phyloP scores from a whole-genome alignment of 306 rosid genomes.

The Lathyrus aphaca region DNA sequence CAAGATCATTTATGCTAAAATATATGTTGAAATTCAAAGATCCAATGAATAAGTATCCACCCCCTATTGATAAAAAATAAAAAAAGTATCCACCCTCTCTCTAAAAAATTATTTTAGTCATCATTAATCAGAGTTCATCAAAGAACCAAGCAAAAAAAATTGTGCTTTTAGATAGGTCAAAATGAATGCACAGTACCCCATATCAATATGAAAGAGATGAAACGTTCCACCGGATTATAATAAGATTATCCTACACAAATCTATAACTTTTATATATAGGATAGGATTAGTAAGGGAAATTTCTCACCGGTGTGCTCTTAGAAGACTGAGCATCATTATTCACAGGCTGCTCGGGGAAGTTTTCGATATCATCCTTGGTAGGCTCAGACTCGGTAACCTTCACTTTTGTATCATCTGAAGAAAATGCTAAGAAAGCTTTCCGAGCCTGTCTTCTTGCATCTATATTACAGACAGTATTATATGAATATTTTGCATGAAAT shows the following conservation, averaged over 20 bases:
- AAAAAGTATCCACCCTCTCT: not conserved
- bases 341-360: constrained; percentile 50
- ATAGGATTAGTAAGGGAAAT: constrained; percentile 16
- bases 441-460: constrained; percentile 93
- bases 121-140: constrained; percentile 13
- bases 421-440: constrained; percentile 87
- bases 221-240: constrained; percentile 8
- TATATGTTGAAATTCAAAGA: constrained; percentile 7
- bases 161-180: constrained; percentile 10
- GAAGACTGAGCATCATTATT: constrained; percentile 57
- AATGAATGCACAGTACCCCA: constrained; percentile 18
- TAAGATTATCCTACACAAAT: constrained; percentile 31
- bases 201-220: constrained; percentile 25
- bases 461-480: constrained; percentile 44
- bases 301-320: constrained; percentile 79
- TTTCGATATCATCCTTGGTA: constrained; percentile 43
- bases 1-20: constrained; percentile 1
- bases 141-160: constrained; percentile 16
- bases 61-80: too few relatives aligned
- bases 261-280: not conserved
- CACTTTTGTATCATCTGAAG: constrained; percentile 59
- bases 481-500: constrained; percentile 24
- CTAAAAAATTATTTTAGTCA: constrained; percentile 8
- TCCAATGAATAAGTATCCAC: not conserved
- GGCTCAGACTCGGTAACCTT: constrained; percentile 50